Evolutionary conservation across 257 asterid species (phyloP), one percentile per base, ranked within the genome.

Genomic region (Nicotiana sylvestris): DNA sequence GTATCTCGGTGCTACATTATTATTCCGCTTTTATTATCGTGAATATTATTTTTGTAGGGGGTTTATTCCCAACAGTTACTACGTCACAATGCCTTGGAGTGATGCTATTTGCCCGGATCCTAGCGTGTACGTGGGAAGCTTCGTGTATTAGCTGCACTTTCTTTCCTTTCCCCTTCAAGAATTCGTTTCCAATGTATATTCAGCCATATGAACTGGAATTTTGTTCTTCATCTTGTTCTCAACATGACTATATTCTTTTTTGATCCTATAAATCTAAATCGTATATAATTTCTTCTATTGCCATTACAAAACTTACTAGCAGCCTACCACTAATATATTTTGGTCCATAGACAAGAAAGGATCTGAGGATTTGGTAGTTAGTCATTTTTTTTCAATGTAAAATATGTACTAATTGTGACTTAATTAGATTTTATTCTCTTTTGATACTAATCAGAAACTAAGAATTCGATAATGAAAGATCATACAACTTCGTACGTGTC

Each of bases 331-430:
- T 72, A 46, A 46, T 51, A 76, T 49, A 9, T 39, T 53, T 76
- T 70, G 64, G 9, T 51, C 7, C 9, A 17, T 76, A 76, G 27
- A 51, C 29, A 51, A 7, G 46, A 51, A 76, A 3, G 80, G 16
- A 76, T 76, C 64, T 76, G 35, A 51, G 10, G 80, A 76, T 76
- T 76, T 76, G 46, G 64, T 76, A 51, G 80, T 51, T 72, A 5
- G 60, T 62, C 3, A 65, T 72, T 12, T 39, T 43, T 46, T 72
- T 30, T 21, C 21, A 18, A 72, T 25, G 79, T 72, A 37, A 72
- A 72, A 72, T 43, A 70, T 39, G 58, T 39, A 70, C 78, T 39
- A 72, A 15, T 76, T 27, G 2, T 0, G 30, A 37, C 65, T 27
- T 27, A 15, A 29, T 51, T 21, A 76, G 80, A 76, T 76, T 51